Conservation (phyloP, 164 flowering plant genomes). For the Piper betle region DNA sequence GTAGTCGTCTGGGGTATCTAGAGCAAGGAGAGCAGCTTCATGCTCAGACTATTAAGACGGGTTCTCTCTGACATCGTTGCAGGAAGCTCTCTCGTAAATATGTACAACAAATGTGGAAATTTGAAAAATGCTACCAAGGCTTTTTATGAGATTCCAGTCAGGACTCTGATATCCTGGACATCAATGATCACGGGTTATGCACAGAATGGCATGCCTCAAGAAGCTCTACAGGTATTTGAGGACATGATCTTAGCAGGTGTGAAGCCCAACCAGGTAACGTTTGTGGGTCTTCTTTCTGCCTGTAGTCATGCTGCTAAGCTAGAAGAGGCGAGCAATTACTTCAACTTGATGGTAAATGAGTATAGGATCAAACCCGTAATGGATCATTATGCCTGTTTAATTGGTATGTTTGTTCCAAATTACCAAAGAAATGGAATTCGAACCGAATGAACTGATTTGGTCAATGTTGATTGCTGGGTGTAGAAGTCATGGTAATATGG, state of each 20-base stretch:
- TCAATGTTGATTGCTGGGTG: slow-evolving; percentile 63
- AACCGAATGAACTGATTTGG: slow-evolving; percentile 72
- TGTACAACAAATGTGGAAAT: slow-evolving; percentile 63
- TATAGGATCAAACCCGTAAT: slow-evolving; percentile 55
- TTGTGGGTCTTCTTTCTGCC: slow-evolving; percentile 76
- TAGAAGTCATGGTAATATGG: slow-evolving; percentile 54
- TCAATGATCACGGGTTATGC: slow-evolving; percentile 71
- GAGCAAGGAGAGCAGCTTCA: slow-evolving; percentile 83
- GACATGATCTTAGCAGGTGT: slow-evolving; percentile 76
- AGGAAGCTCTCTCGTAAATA: slow-evolving; percentile 63
- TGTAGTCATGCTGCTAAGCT: slow-evolving; percentile 81
- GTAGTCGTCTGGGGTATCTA: slow-evolving; percentile 50
- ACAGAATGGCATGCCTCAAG: slow-evolving; percentile 48
- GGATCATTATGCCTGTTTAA: slow-evolving; percentile 69
- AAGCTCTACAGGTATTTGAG: slow-evolving; percentile 72
- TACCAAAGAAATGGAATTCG: slow-evolving; percentile 45
- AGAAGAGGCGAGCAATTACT: slow-evolving; percentile 49
- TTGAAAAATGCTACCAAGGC: slow-evolving; percentile 41
- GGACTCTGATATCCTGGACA: slow-evolving; percentile 59
- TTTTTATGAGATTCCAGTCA: slow-evolving; percentile 46
- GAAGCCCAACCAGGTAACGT: slow-evolving; percentile 68
- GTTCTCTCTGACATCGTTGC: slow-evolving; percentile 67
- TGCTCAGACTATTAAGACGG: slow-evolving; percentile 61
- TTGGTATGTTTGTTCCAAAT: slow-evolving; percentile 68
- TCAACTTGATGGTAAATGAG: slow-evolving; percentile 58